These are phyloP conservation scores for Chenopodium berlandieri DNA, from an alignment of 148 eudicot species.

Conservation along the genomic window DNA sequence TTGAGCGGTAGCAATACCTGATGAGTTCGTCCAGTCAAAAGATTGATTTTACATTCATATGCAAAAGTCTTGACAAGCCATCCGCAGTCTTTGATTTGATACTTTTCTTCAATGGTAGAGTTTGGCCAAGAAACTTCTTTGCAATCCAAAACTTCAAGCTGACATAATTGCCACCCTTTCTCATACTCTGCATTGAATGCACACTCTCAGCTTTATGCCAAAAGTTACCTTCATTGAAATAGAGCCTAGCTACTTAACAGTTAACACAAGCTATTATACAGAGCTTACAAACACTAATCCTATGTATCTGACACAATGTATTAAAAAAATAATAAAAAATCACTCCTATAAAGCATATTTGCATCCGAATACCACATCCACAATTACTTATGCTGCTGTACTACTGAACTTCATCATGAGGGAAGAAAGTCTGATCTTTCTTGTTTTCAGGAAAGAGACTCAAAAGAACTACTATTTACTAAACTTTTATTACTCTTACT, in stretches of 20 bases:
- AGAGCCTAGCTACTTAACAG: neutral
- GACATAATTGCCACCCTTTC: conserved; percentile 80
- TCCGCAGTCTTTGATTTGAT: conserved; percentile 61
- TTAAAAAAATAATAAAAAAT: neutral
- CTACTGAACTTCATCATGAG: neutral
- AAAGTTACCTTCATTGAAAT: neutral
- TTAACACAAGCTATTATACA: neutral
- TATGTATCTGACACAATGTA: neutral
- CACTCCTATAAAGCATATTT: neutral
- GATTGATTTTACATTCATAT: conserved; percentile 85
- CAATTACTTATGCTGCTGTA: neutral
- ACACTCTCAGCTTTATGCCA: neutral
- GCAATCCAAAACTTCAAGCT: conserved; percentile 91
- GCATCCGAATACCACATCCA: neutral
- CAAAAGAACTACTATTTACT: too few species aligned
- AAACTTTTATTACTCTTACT: neutral
- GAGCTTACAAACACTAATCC: neutral
- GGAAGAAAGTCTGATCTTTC: too few species aligned
- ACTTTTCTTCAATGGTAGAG: conserved; percentile 35
- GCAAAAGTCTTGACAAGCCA: conserved; percentile 78
- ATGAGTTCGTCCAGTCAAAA: conserved; percentile 93
- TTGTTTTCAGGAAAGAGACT: too few species aligned
- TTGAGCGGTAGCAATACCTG: conserved; percentile 48
- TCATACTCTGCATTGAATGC: conserved; percentile 46
- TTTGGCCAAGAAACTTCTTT: conserved; percentile 83